A percentile compares a stretch with the other conserved stretches of the same genome.
These are phyloP conservation scores for Zygoascus biomembranicola DNA, from an alignment of 805 yeast genomes.

Conservation along the genomic window DNA sequence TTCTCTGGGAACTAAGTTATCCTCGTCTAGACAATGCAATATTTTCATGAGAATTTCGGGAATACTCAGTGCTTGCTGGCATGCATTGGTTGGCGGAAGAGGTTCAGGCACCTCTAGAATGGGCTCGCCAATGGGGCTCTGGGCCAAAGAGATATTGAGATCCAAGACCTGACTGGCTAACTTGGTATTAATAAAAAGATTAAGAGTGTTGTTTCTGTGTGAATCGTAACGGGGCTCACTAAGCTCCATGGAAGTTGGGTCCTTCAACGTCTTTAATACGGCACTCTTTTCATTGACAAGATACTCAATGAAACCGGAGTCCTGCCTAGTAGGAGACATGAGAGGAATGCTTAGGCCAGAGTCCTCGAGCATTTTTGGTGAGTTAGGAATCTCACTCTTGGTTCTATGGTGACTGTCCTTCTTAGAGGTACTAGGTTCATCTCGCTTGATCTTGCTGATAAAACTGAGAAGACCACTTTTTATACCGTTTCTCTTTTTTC, in stretches of 20 bases:
- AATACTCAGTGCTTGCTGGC: slow-evolving; percentile 48
- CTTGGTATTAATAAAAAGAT: background rate
- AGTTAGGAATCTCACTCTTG: background rate
- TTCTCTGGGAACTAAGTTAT: slow-evolving; percentile 53
- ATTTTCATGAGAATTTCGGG: slow-evolving; percentile 70
- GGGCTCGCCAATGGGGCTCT: background rate
- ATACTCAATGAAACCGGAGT: background rate
- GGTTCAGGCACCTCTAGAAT: background rate
- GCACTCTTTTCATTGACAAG: slow-evolving; percentile 1
- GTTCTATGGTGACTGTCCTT: background rate
- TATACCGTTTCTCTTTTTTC: background rate
- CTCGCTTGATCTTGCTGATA: background rate
- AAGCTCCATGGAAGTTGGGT: background rate
- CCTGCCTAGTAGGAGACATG: background rate
- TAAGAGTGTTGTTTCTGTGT: background rate
- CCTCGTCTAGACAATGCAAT: slow-evolving; percentile 50
- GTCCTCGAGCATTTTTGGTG: background rate
- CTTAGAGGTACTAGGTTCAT: background rate
- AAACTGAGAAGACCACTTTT: background rate
- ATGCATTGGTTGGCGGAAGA: background rate
- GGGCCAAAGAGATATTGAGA: background rate
- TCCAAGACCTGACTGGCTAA: background rate
- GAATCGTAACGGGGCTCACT: background rate
- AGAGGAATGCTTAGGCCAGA: background rate
- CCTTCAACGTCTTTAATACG: background rate